Conservation (phyloP, 2,329 filamentous ascomycete species). For the Dryadomyces quercus-mongolicae region DNA sequence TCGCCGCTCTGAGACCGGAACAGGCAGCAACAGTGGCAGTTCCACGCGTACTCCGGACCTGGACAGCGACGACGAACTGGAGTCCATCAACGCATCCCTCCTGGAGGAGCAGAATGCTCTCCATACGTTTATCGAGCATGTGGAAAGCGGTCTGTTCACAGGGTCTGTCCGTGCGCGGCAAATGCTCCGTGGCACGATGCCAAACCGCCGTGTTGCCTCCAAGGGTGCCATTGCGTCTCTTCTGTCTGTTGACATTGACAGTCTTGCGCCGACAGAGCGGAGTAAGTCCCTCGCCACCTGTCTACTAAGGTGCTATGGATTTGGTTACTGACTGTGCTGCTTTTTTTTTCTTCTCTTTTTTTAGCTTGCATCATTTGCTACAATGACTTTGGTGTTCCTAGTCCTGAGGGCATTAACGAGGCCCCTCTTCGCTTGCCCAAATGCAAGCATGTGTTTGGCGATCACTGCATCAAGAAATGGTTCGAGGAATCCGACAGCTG, state of each 20-base stretch:
- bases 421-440: slow-evolving; percentile 44
- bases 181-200: slow-evolving; percentile 30
- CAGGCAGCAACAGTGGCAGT: background rate
- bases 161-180: slow-evolving; percentile 28
- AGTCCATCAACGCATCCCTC: background rate
- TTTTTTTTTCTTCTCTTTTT: too few relatives aligned
- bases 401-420: slow-evolving; percentile 46
- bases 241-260: slow-evolving; percentile 30
- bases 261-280: slow-evolving; percentile 32
- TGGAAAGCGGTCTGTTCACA: background rate
- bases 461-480: slow-evolving; percentile 55
- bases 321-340: too few relatives aligned
- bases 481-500: slow-evolving; percentile 50
- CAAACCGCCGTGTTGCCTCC: slow-evolving; percentile 34
- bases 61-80: background rate
- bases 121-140: slow-evolving; percentile 2
- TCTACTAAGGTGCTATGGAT: slow-evolving; percentile 3
- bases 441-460: slow-evolving; percentile 53
- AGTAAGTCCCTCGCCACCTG: slow-evolving; percentile 24
- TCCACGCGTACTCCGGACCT: background rate
- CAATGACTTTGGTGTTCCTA: slow-evolving; percentile 44
- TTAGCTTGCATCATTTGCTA: slow-evolving; percentile 53
- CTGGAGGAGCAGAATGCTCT: background rate
- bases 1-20: background rate
- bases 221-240: slow-evolving; percentile 32